These are phyloP conservation scores for Sesbania bispinosa DNA, from an alignment of 306 rosid genomes.

Conservation along the genomic window DNA sequence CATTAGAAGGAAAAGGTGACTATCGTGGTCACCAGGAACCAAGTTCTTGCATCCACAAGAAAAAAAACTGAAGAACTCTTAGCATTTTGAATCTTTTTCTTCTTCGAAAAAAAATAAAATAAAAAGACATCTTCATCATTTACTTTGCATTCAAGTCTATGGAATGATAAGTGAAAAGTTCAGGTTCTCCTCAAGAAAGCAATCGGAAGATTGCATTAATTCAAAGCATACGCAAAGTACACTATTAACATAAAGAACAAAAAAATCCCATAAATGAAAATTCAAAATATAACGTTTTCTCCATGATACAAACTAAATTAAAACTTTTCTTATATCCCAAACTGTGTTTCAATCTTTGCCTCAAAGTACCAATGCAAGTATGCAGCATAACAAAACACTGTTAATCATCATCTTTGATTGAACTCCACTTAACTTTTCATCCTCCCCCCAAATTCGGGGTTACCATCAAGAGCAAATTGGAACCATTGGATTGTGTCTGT, in stretches of 20 bases:
- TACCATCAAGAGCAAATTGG: background rate
- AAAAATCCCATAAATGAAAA: background rate
- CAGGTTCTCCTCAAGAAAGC: background rate
- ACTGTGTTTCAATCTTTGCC: background rate
- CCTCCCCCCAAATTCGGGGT: background rate
- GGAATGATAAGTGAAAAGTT: background rate
- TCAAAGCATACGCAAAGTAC: background rate
- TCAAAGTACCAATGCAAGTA: background rate
- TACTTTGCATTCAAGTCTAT: background rate
- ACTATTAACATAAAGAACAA: conserved; percentile 9
- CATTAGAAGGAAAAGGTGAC: too few species aligned
- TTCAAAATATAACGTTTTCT: background rate
- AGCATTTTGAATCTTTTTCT: too few species aligned
- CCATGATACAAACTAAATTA: background rate
- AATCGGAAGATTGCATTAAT: background rate
- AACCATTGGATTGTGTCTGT: background rate
- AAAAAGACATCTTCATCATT: background rate
- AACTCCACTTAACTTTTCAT: background rate
- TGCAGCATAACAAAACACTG: background rate
- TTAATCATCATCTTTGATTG: background rate
- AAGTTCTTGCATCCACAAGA: too few species aligned
- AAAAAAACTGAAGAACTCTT: too few species aligned
- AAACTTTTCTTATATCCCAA: background rate
- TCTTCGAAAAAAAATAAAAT: too few species aligned
- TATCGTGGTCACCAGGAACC: too few species aligned